A percentile compares a stretch with the other conserved stretches of the same genome.
These are phyloP conservation scores for Microascus cirrosus DNA, from an alignment of 2,329 filamentous ascomycete genomes.

Conservation along the genomic window DNA sequence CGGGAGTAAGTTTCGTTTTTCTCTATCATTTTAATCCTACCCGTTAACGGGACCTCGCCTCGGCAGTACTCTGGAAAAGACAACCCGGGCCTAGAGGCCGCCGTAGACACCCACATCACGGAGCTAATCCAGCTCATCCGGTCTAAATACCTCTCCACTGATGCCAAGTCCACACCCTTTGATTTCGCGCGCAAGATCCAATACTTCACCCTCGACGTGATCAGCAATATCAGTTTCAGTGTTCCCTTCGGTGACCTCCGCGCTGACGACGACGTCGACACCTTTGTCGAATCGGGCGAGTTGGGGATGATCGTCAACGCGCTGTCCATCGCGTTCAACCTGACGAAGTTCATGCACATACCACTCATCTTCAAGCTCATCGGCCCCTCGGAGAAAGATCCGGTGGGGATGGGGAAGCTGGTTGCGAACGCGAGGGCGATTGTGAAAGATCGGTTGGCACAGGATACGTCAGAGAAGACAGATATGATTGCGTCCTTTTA, in stretches of 20 bases:
- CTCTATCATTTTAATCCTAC: too few relatives aligned
- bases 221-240: slow-evolving; percentile 37
- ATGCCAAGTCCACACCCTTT: slow-evolving; percentile 19
- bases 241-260: slow-evolving; percentile 32
- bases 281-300: slow-evolving; percentile 30
- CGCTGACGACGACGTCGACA: slow-evolving; percentile 31
- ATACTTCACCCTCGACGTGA: slow-evolving; percentile 41
- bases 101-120: slow-evolving; percentile 34
- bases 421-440: slow-evolving; percentile 26
- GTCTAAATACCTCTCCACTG: slow-evolving; percentile 21
- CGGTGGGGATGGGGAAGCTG: slow-evolving; percentile 25
- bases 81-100: slow-evolving; percentile 33
- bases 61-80: slow-evolving; percentile 39
- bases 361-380: slow-evolving; percentile 29
- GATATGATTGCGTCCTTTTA: slow-evolving; percentile 41
- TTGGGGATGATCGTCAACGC: slow-evolving; percentile 29
- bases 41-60: too few relatives aligned
- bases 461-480: slow-evolving; percentile 13
- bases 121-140: slow-evolving; percentile 31
- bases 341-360: slow-evolving; percentile 26
- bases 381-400: slow-evolving; percentile 26
- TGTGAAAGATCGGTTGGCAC: slow-evolving; percentile 10
- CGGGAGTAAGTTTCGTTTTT: too few relatives aligned
- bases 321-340: slow-evolving; percentile 26
- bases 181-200: slow-evolving; percentile 34